phyloP scores from a whole-genome alignment of 2,329 filamentous ascomycete species.

The Diaporthe helianthi region DNA sequence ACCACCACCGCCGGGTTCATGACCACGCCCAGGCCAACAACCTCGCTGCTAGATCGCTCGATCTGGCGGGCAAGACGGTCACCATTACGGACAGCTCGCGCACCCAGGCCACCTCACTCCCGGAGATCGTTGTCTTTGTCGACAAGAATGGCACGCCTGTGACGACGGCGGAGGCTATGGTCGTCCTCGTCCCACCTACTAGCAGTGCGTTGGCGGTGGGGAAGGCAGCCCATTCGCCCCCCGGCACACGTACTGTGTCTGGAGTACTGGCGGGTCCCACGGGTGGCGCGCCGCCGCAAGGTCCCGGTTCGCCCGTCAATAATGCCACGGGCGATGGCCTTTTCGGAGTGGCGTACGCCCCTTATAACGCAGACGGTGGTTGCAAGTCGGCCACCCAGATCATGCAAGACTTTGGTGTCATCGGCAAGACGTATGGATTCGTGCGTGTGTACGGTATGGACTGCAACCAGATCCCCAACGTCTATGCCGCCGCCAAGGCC shows the following conservation, averaged over 20 bases:
- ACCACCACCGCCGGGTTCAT: slow-evolving; percentile 25
- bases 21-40: slow-evolving; percentile 25
- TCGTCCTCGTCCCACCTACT: slow-evolving; percentile 42
- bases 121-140: slow-evolving; percentile 65
- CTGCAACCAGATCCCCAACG: slow-evolving; percentile 73
- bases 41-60: slow-evolving; percentile 19
- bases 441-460: slow-evolving; percentile 83
- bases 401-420: slow-evolving; percentile 65
- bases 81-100: slow-evolving; percentile 48
- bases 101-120: slow-evolving; percentile 49
- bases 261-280: not conserved
- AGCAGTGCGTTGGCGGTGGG: slow-evolving; percentile 15
- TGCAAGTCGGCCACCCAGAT: slow-evolving; percentile 75
- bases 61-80: slow-evolving; percentile 35
- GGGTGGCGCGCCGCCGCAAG: not conserved
- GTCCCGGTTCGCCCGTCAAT: not conserved
- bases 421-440: slow-evolving; percentile 61
- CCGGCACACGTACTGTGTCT: not conserved
- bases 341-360: slow-evolving; percentile 57
- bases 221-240: not conserved
- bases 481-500: slow-evolving; percentile 68
- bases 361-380: slow-evolving; percentile 56
- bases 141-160: slow-evolving; percentile 62
- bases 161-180: slow-evolving; percentile 50
- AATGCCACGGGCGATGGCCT: slow-evolving; percentile 36